phyloP scores from a whole-genome alignment of 2,329 filamentous ascomycete genomes.

The Fusarium redolens region DNA sequence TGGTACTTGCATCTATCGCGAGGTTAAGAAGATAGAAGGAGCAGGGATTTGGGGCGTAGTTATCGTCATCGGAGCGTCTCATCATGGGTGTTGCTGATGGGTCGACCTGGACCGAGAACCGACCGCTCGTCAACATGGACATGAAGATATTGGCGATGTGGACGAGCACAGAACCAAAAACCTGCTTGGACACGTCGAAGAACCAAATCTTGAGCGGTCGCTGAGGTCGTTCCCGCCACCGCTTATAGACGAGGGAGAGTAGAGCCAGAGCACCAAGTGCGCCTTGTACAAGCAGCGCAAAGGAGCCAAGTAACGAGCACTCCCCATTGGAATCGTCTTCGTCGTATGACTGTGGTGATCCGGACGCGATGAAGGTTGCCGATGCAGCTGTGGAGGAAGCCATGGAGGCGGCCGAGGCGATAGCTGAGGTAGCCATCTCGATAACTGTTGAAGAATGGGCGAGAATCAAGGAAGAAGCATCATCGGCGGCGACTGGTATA shows the following conservation, averaged over 20 bases:
- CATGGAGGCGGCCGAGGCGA: slow-evolving; percentile 46
- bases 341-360: slow-evolving; percentile 44
- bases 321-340: slow-evolving; percentile 72
- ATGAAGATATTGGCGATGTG: slow-evolving; percentile 95
- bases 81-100: slow-evolving; percentile 52
- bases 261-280: slow-evolving; percentile 86
- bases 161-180: slow-evolving; percentile 90
- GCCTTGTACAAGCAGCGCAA: slow-evolving; percentile 89
- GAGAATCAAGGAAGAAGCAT: slow-evolving; percentile 38
- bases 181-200: slow-evolving; percentile 97
- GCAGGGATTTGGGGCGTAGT: slow-evolving; percentile 85
- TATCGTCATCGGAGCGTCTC: slow-evolving; percentile 63
- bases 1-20: slow-evolving; percentile 85
- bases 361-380: slow-evolving; percentile 26
- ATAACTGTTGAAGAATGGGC: slow-evolving; percentile 36
- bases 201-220: slow-evolving; percentile 96
- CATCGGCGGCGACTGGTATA: slow-evolving; percentile 33
- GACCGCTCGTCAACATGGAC: slow-evolving; percentile 93
- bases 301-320: slow-evolving; percentile 88
- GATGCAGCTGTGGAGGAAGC: slow-evolving; percentile 43
- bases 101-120: slow-evolving; percentile 75
- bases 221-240: slow-evolving; percentile 91
- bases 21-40: slow-evolving; percentile 96
- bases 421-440: slow-evolving; percentile 46
- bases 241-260: slow-evolving; percentile 89